These are phyloP conservation scores for Yamadazyma blattariae DNA, from an alignment of 1,139 yeast genomes.

Conservation along the genomic window DNA sequence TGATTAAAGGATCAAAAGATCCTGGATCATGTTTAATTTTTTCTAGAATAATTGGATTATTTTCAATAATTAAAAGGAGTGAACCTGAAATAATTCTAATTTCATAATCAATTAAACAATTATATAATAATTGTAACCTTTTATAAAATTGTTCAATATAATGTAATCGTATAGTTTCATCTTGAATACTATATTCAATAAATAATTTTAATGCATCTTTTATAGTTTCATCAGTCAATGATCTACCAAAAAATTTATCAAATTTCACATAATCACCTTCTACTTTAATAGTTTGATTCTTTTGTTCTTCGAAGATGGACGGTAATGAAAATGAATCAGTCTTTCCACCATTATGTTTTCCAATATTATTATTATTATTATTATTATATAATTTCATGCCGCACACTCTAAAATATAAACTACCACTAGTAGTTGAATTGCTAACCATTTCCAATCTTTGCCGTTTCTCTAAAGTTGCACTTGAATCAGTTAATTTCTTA, in stretches of 20 bases:
- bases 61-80: slow-evolving; percentile 71
- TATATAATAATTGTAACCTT: slow-evolving; percentile 62
- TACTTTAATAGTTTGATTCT: background rate
- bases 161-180: slow-evolving; percentile 6
- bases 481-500: slow-evolving; percentile 59
- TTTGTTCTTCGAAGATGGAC: slow-evolving; percentile 4
- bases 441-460: slow-evolving; percentile 64
- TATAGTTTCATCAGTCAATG: slow-evolving; percentile 44
- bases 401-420: slow-evolving; percentile 71
- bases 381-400: slow-evolving; percentile 70
- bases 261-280: slow-evolving; percentile 38
- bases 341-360: no score
- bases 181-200: slow-evolving; percentile 30
- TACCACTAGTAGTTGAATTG: slow-evolving; percentile 73
- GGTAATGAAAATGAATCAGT: no score
- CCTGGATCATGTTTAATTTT: slow-evolving; percentile 14
- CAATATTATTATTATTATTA: background rate
- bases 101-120: slow-evolving; percentile 60
- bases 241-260: slow-evolving; percentile 72
- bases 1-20: slow-evolving; percentile 33
- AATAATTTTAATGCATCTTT: slow-evolving; percentile 49
- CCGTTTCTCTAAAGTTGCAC: slow-evolving; percentile 56
- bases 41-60: slow-evolving; percentile 53
- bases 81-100: slow-evolving; percentile 74
- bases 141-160: slow-evolving; percentile 41